A percentile compares a stretch with the other conserved stretches of the same genome.
Conservation (phyloP, 2,329 filamentous ascomycete species). For the Aureobasidium leucospermi region DNA sequence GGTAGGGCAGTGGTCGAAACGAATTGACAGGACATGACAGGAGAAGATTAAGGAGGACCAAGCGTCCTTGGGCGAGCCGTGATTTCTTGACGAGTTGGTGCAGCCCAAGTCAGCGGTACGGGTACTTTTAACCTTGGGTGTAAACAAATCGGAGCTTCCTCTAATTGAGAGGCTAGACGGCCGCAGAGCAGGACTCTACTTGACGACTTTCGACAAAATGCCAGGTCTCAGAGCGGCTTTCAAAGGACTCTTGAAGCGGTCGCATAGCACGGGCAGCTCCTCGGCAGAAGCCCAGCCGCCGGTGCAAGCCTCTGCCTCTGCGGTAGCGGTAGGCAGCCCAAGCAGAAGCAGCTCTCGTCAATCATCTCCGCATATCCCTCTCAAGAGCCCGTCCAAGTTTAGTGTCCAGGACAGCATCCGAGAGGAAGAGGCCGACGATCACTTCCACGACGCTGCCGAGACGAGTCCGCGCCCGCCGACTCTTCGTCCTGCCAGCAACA, state of each 20-base stretch:
- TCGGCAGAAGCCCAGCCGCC: slow-evolving; percentile 4
- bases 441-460: slow-evolving; percentile 8
- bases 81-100: neutral
- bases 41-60: slow-evolving; percentile 12
- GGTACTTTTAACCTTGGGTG: neutral
- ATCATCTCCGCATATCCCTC: neutral
- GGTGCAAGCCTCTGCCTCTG: neutral
- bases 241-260: neutral
- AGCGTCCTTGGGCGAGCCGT: neutral
- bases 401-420: slow-evolving; percentile 7
- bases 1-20: neutral
- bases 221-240: slow-evolving; percentile 1
- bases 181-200: too few relatives aligned
- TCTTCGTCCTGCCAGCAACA: neutral
- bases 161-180: too few relatives aligned
- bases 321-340: neutral
- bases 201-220: neutral
- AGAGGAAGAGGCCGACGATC: slow-evolving; percentile 1
- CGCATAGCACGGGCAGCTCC: slow-evolving; percentile 7
- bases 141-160: neutral
- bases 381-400: slow-evolving; percentile 10
- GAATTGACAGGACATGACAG: neutral
- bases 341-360: neutral
- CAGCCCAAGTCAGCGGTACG: neutral
- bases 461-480: neutral